Evolutionary conservation across 805 yeast genomes (phyloP).

Genomic region (Blastobotrys peoriensis): DNA sequence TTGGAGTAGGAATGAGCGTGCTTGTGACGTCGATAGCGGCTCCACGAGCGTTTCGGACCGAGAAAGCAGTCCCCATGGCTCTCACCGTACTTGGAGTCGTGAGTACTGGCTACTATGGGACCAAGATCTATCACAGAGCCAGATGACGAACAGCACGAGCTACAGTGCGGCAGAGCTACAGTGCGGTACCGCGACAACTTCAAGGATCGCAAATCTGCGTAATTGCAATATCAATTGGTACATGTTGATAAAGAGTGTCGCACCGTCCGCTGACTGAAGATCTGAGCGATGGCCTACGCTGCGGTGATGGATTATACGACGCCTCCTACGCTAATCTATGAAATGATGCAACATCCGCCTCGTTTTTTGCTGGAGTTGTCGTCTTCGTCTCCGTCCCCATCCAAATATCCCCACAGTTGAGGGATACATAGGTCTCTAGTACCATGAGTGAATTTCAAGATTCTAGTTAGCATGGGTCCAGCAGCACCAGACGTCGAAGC

Average conservation of each 20-base stretch:
- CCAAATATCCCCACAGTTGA: slow-evolving; percentile 9
- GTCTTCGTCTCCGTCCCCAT: slow-evolving; percentile 12
- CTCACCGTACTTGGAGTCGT: slow-evolving; percentile 58
- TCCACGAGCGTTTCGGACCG: slow-evolving; percentile 58
- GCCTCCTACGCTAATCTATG: no score
- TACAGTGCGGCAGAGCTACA: no score
- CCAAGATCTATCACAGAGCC: slow-evolving; percentile 2
- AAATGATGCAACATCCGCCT: slow-evolving; percentile 4
- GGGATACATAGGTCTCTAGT: slow-evolving; percentile 13
- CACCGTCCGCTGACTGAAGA: no score
- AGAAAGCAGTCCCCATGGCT: slow-evolving; percentile 69
- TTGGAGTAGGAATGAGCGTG: slow-evolving; percentile 68
- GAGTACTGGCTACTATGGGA: slow-evolving; percentile 58
- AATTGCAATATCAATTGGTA: no score
- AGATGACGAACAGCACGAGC: no score
- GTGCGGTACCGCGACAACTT: no score
- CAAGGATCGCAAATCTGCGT: no score
- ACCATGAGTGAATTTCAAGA: slow-evolving; percentile 10
- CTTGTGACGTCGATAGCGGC: slow-evolving; percentile 64
- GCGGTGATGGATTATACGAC: no score
- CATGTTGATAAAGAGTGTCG: no score
- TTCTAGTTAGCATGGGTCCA: slow-evolving; percentile 7
- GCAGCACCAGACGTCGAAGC: no score
- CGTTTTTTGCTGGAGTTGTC: background rate
- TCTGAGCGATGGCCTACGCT: no score